phyloP scores from a whole-genome alignment of 139 green algal species.

The Closterium sp. region DNA sequence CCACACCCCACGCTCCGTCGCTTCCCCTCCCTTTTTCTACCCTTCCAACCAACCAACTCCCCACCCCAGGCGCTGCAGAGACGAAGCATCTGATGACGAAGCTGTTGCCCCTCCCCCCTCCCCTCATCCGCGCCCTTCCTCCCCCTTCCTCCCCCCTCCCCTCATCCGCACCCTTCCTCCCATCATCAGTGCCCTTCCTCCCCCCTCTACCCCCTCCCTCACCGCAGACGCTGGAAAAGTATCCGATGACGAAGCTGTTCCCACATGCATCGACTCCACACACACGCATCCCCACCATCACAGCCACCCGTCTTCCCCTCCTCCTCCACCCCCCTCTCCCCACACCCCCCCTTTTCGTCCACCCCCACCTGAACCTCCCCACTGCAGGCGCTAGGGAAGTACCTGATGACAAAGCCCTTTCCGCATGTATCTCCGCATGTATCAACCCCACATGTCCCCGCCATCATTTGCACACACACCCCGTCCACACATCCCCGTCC shows the following conservation, averaged over 20 bases:
- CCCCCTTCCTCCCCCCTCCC: no score
- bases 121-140: no score
- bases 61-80: slow-evolving; percentile 79
- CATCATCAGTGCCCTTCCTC: no score
- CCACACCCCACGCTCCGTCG: background rate
- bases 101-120: no score
- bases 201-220: no score
- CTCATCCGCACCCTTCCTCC: no score
- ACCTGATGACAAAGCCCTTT: slow-evolving; percentile 93
- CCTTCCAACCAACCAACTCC: background rate
- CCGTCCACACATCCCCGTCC: background rate
- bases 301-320: background rate
- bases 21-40: background rate
- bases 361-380: no score
- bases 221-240: slow-evolving; percentile 93
- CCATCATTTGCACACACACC: no score
- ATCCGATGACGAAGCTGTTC: slow-evolving; percentile 93
- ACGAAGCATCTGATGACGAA: slow-evolving; percentile 97
- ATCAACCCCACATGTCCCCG: no score
- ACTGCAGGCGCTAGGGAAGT: slow-evolving; percentile 93
- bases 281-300: background rate
- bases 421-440: no score
- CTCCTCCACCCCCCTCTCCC: background rate
- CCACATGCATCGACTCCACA: slow-evolving; percentile 66
- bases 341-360: no score